Conservation (phyloP, 768 basidiomycete genomes). For the Termitomyces heimii region DNA sequence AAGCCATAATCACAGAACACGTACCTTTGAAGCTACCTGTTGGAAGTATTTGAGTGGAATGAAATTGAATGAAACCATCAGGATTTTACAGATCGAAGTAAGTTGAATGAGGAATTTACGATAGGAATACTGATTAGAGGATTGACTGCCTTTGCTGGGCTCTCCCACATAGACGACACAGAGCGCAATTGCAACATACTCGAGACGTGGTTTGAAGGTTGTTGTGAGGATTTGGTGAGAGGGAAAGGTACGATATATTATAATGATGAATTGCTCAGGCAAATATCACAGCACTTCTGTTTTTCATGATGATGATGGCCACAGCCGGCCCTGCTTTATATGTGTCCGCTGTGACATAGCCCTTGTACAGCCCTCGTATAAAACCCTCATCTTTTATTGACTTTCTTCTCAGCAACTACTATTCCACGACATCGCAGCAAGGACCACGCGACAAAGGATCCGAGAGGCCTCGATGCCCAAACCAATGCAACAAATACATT, state of each 20-base stretch:
- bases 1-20: not conserved
- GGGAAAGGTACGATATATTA: not conserved
- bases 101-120: not conserved
- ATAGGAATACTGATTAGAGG: not conserved
- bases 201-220: not conserved
- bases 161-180: not conserved
- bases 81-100: not conserved
- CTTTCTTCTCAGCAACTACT: no score
- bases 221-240: not conserved
- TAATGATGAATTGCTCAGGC: not conserved
- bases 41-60: not conserved
- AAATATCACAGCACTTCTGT: not conserved
- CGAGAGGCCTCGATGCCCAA: not conserved
- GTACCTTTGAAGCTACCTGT: not conserved
- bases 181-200: not conserved
- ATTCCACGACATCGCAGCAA: not conserved
- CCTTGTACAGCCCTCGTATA: no score
- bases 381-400: no score
- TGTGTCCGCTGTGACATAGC: not conserved
- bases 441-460: not conserved
- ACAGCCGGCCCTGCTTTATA: not conserved
- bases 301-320: not conserved
- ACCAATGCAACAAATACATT: no score
- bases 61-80: not conserved
- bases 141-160: not conserved